Conservation (phyloP, 306 rosid species). For the Albizia julibrissin region DNA sequence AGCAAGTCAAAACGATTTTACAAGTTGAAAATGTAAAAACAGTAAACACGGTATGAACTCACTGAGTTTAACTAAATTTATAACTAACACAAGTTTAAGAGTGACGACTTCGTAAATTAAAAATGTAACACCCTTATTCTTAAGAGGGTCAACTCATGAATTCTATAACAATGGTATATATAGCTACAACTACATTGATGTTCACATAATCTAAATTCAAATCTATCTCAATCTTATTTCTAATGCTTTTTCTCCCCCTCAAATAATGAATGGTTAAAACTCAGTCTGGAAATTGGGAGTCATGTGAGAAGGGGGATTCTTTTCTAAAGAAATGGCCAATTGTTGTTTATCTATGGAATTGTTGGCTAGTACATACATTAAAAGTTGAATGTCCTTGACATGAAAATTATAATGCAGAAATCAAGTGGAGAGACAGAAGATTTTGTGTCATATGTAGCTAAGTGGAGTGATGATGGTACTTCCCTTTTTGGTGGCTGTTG, state of each 20-base stretch:
- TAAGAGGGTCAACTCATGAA: too few species aligned
- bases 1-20: too few species aligned
- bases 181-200: neutral
- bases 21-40: too few species aligned
- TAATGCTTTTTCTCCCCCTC: neutral
- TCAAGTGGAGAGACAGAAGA: conserved; percentile 55
- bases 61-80: too few species aligned
- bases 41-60: too few species aligned
- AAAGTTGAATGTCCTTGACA: neutral
- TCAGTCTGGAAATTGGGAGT: neutral
- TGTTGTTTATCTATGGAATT: neutral
- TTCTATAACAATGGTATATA: neutral
- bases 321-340: neutral
- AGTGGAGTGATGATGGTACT: conserved; percentile 87
- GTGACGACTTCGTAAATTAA: too few species aligned
- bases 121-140: too few species aligned
- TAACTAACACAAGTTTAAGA: too few species aligned
- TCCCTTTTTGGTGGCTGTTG: conserved; percentile 91
- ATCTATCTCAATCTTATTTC: neutral
- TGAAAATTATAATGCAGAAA: conserved; percentile 44
- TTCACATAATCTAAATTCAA: neutral
- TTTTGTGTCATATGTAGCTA: conserved; percentile 68
- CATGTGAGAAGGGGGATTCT: neutral
- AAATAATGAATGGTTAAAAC: neutral
- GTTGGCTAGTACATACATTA: too few species aligned